phyloP scores from a whole-genome alignment of 2,329 filamentous ascomycete species.

The Venturia effusa region DNA sequence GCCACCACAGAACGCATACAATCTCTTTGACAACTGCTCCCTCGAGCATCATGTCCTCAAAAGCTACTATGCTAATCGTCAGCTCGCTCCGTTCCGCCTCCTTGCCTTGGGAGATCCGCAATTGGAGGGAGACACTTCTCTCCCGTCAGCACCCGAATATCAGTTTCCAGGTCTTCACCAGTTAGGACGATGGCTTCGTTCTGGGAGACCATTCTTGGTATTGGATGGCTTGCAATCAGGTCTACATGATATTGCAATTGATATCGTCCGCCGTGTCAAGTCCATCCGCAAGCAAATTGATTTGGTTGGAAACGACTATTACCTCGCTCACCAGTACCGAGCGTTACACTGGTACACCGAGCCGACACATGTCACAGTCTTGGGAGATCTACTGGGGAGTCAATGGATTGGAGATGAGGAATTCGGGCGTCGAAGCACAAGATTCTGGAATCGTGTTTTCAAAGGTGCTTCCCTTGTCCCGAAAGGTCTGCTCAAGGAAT shows the following conservation, averaged over 20 bases:
- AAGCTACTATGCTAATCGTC: constrained; percentile 13
- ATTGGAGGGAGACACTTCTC: constrained; percentile 81
- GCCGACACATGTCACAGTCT: constrained; percentile 77
- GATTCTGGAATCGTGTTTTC: constrained; percentile 79
- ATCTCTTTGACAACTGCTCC: neutral
- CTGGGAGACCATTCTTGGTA: neutral
- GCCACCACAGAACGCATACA: constrained; percentile 14
- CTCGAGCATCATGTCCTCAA: constrained; percentile 25
- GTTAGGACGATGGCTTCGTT: constrained; percentile 22
- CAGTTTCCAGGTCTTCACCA: constrained; percentile 29
- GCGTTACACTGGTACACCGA: constrained; percentile 71
- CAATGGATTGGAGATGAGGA: constrained; percentile 88
- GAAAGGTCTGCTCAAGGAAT: constrained; percentile 26
- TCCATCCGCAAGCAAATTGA: constrained; percentile 72
- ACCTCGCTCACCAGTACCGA: constrained; percentile 85
- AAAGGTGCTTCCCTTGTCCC: constrained; percentile 52
- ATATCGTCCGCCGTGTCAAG: constrained; percentile 56
- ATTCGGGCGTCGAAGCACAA: constrained; percentile 59
- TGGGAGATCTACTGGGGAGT: constrained; percentile 86
- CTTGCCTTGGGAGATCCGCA: constrained; percentile 87
- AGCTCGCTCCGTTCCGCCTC: constrained; percentile 65
- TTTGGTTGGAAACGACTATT: constrained; percentile 86
- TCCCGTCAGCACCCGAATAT: constrained; percentile 44
- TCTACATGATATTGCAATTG: constrained; percentile 30
- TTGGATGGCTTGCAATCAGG: constrained; percentile 11